These are phyloP conservation scores for Mycena sp. DNA, from an alignment of 1,284 basidiomycete genomes.

Conservation along the genomic window DNA sequence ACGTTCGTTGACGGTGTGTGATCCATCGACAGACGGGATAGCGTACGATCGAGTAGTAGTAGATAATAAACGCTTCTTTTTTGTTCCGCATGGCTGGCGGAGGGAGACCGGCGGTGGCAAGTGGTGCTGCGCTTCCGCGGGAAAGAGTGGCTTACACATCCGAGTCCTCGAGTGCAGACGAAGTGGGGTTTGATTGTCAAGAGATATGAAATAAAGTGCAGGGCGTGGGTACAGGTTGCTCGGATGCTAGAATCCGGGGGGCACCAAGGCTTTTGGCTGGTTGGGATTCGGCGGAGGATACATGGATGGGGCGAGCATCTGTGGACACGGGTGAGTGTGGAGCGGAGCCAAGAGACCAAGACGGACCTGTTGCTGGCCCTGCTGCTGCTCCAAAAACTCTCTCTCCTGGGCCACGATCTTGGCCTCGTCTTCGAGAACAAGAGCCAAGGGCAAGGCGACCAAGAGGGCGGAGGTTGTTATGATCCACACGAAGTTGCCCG, in stretches of 20 bases:
- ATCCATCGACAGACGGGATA: constrained; percentile 16
- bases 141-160: constrained; percentile 2
- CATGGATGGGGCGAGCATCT: constrained; percentile 77
- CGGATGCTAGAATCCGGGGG: constrained; percentile 58
- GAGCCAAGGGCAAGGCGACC: constrained; percentile 91
- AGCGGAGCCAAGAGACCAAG: constrained; percentile 25
- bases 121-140: constrained; percentile 22
- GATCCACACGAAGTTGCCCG: constrained; percentile 94
- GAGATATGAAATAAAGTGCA: not conserved
- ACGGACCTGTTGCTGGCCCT: constrained; percentile 89
- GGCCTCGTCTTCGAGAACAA: constrained; percentile 95
- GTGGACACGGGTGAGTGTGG: constrained; percentile 20
- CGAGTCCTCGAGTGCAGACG: no score
- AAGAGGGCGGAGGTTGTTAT: constrained; percentile 94
- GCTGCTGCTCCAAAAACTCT: constrained; percentile 93
- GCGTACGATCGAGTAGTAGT: constrained; percentile 16
- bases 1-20: not conserved
- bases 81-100: not conserved
- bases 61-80: constrained; percentile 19
- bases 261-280: constrained; percentile 74
- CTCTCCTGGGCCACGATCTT: constrained; percentile 95
- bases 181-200: constrained; percentile 9
- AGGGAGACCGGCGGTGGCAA: not conserved
- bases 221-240: constrained; percentile 21
- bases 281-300: constrained; percentile 58